Evolutionary conservation across 2,329 filamentous ascomycete genomes (phyloP).

Genomic region (Ophiostoma tasmaniense): DNA sequence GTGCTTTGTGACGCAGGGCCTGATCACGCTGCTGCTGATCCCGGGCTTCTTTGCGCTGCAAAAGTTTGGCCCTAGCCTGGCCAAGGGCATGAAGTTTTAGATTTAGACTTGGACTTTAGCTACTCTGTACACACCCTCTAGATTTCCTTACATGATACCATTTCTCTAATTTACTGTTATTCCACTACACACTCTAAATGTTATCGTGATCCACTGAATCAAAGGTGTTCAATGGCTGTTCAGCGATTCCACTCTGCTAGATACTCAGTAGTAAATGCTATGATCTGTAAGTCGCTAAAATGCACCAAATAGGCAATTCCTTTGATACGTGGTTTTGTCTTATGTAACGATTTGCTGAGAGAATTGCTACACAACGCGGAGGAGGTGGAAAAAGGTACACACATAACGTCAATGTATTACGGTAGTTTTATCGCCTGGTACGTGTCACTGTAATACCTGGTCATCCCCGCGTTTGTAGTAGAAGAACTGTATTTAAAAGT

Average conservation of each 20-base stretch:
- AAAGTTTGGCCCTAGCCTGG: not conserved
- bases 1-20: slow-evolving; percentile 9
- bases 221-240: not conserved
- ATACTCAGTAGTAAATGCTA: too few relatives aligned
- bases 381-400: not conserved
- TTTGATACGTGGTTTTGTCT: not conserved
- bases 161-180: not conserved
- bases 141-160: slow-evolving; percentile 1
- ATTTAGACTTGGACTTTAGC: not conserved
- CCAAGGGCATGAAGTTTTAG: slow-evolving; percentile 8
- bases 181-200: not conserved
- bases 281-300: not conserved
- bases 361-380: slow-evolving; percentile 1
- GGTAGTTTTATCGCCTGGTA: not conserved
- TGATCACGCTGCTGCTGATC: slow-evolving; percentile 10
- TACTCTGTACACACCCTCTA: not conserved
- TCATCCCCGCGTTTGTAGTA: not conserved
- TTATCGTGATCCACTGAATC: not conserved
- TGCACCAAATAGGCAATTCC: slow-evolving; percentile 1
- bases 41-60: not conserved
- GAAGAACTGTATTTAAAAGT: not conserved
- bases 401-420: not conserved
- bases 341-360: not conserved
- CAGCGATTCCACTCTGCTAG: not conserved
- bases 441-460: not conserved